phyloP scores from a whole-genome alignment of 2,329 filamentous ascomycete genomes.

The Trichoderma sp. region DNA sequence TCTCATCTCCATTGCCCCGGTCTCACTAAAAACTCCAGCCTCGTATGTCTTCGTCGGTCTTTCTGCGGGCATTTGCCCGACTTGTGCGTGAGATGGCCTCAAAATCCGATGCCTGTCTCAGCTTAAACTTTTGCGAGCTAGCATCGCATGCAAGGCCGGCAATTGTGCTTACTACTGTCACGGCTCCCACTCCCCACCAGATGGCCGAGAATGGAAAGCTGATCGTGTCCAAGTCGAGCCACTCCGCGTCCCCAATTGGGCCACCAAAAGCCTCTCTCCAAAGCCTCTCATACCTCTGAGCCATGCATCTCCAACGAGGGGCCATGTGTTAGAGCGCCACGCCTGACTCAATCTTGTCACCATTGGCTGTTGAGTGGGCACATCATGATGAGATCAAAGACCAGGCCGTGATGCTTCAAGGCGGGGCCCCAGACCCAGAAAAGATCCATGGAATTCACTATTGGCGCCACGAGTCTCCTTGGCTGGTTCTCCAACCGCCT shows the following conservation, averaged over 20 bases:
- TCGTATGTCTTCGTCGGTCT: neutral
- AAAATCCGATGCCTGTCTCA: neutral
- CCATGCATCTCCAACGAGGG: neutral
- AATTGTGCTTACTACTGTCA: neutral
- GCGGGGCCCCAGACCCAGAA: slow-evolving; percentile 14
- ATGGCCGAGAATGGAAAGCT: slow-evolving; percentile 13
- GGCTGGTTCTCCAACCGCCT: neutral
- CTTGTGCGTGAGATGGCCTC: slow-evolving; percentile 4
- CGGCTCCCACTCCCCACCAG: neutral
- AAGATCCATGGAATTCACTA: neutral
- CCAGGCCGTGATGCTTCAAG: neutral
- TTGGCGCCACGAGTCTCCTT: slow-evolving; percentile 1
- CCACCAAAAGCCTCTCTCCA: neutral
- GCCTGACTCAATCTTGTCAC: neutral
- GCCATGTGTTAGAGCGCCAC: neutral
- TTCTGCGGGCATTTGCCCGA: slow-evolving; percentile 13
- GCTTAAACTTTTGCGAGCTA: neutral
- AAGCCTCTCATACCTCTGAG: neutral
- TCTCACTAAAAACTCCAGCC: neutral
- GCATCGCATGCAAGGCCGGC: neutral
- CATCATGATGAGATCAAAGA: slow-evolving; percentile 17
- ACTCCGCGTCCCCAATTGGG: neutral
- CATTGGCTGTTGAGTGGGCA: neutral
- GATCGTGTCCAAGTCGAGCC: neutral
- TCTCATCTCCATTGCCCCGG: neutral